A percentile compares a stretch with the other conserved stretches of the same genome.
Evolutionary conservation across 345 rosid genomes (phyloP).

Genomic region (Salix dunnii): DNA sequence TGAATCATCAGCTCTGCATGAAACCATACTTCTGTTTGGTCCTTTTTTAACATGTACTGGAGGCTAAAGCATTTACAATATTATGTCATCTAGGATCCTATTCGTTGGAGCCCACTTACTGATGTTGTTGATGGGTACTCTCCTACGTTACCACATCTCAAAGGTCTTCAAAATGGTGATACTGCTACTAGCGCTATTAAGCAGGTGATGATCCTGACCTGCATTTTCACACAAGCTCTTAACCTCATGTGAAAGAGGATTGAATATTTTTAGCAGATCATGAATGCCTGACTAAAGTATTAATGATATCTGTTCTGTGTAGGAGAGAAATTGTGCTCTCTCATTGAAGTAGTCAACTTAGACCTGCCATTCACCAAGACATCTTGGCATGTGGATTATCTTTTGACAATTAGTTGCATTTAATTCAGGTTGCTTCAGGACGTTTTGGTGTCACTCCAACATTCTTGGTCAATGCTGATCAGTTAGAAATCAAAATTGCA

Average conservation of each 20-base stretch:
- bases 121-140: slow-evolving; percentile 99
- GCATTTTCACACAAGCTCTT: neutral
- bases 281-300: slow-evolving; percentile 2
- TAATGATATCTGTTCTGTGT: neutral
- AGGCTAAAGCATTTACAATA: neutral
- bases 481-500: slow-evolving; percentile 94
- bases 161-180: slow-evolving; percentile 98
- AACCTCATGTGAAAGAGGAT: neutral
- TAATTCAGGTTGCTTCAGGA: slow-evolving; percentile 92
- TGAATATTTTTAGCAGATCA: neutral
- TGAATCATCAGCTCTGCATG: neutral
- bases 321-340: neutral
- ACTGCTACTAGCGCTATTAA: slow-evolving; percentile 99
- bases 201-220: slow-evolving; percentile 53
- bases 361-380: neutral
- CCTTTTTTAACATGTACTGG: neutral
- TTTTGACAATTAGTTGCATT: slow-evolving; percentile 10
- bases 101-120: slow-evolving; percentile 90
- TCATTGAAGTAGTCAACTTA: neutral
- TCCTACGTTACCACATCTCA: slow-evolving; percentile 92
- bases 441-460: slow-evolving; percentile 99
- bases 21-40: neutral
- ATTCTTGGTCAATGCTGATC: slow-evolving; percentile 92
- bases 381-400: neutral
- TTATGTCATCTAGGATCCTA: slow-evolving; percentile 63